Percentiles rank a stretch among this genome's conserved stretches.
These are phyloP conservation scores for Rhodotorula sp. DNA, from an alignment of 1,284 basidiomycete species.

Conservation along the genomic window DNA sequence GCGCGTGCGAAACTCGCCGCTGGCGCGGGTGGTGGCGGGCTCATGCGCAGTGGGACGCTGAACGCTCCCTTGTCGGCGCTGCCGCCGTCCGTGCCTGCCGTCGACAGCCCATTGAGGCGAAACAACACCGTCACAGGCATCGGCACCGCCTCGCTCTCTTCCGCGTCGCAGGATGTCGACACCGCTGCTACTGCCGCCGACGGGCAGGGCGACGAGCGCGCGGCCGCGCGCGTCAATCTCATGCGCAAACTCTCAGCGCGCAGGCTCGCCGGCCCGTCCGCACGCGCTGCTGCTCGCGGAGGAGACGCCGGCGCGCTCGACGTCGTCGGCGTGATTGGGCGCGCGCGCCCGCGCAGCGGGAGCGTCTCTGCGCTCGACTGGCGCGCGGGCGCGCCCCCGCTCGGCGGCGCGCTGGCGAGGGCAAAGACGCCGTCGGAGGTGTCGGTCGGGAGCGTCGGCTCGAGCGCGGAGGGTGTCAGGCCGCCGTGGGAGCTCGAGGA, in stretches of 20 bases:
- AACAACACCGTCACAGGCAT: slow-evolving; percentile 36
- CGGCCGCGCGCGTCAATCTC: slow-evolving; percentile 43
- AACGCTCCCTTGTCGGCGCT: neutral
- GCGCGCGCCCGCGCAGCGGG: slow-evolving; percentile 32
- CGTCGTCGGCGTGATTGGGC: slow-evolving; percentile 20
- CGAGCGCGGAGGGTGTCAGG: neutral
- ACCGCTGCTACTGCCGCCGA: neutral
- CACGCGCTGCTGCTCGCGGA: neutral
- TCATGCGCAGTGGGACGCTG: slow-evolving; percentile 27
- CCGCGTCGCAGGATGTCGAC: no score
- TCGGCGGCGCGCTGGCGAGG: neutral
- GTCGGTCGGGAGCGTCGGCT: neutral
- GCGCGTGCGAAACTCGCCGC: slow-evolving; percentile 27
- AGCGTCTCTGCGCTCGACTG: slow-evolving; percentile 22
- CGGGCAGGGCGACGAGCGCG: slow-evolving; percentile 19
- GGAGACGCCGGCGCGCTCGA: neutral
- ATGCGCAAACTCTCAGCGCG: slow-evolving; percentile 46
- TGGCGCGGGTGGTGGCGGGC: neutral
- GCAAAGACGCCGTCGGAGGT: neutral
- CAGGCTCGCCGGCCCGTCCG: slow-evolving; percentile 21
- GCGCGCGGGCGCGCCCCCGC: neutral
- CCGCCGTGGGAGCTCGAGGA: neutral
- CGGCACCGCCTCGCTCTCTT: neutral
- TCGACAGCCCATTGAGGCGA: neutral
- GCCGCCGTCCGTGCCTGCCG: neutral